These are phyloP conservation scores for Neurospora sp. DNA, from an alignment of 495 filamentous ascomycete species.

Conservation along the genomic window DNA sequence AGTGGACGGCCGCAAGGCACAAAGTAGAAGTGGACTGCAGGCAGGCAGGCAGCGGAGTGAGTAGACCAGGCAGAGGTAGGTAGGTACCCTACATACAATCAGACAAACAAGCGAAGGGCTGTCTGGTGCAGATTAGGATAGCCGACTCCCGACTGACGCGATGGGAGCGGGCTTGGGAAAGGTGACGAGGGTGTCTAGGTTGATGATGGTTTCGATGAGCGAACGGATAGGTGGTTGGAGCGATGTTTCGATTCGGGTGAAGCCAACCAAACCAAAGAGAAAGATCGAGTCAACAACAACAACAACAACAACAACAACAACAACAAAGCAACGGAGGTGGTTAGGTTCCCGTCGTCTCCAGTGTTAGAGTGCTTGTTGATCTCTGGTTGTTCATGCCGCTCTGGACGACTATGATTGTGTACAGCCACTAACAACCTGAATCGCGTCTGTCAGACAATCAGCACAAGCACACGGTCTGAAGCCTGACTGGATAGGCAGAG, in stretches of 20 bases:
- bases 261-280: neutral
- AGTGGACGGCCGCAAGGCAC: neutral
- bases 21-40: neutral
- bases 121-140: neutral
- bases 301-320: neutral
- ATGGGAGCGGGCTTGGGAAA: neutral
- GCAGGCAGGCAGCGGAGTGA: neutral
- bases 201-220: neutral
- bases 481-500: neutral
- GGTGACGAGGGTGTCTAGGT: neutral
- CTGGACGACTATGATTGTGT: neutral
- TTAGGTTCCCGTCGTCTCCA: neutral
- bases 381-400: neutral
- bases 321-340: neutral
- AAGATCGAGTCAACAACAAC: neutral
- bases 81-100: neutral
- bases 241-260: neutral
- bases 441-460: neutral
- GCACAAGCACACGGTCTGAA: neutral
- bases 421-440: neutral
- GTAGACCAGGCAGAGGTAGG: neutral
- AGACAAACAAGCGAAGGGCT: neutral
- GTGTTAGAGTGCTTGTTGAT: neutral
- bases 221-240: neutral
- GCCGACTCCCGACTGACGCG: neutral